These are phyloP conservation scores for Arthonia radiata DNA, from an alignment of 495 filamentous ascomycete species.

Conservation along the genomic window DNA sequence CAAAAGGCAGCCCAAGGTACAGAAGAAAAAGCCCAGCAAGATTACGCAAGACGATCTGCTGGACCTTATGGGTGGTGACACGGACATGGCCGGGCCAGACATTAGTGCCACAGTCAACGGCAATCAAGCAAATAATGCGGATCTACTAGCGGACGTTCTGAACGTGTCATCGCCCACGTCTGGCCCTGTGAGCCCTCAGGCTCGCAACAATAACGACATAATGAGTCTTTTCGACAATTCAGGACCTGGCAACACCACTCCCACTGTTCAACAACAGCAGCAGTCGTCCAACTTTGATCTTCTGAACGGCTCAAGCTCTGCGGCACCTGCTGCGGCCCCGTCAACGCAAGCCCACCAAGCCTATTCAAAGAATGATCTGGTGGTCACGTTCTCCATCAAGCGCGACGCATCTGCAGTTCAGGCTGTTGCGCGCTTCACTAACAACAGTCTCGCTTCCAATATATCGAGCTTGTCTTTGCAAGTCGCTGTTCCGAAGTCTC, in stretches of 20 bases:
- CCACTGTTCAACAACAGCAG: background rate
- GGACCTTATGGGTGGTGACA: conserved; percentile 78
- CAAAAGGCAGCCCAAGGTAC: conserved; percentile 48
- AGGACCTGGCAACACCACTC: background rate
- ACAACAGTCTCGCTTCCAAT: conserved; percentile 35
- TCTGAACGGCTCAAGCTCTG: conserved; percentile 19
- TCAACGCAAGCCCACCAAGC: conserved; percentile 33
- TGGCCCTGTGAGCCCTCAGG: conserved; percentile 28
- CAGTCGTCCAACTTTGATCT: conserved; percentile 27
- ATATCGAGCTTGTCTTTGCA: conserved; percentile 57
- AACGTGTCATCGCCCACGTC: conserved; percentile 24
- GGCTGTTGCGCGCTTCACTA: conserved; percentile 61
- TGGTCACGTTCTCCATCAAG: conserved; percentile 58
- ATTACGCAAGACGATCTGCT: conserved; percentile 71
- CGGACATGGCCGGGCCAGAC: conserved; percentile 30
- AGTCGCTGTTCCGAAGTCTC: conserved; percentile 86
- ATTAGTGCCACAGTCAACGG: conserved; percentile 30
- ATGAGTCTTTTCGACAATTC: conserved; percentile 38
- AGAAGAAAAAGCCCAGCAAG: conserved; percentile 48
- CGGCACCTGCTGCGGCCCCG: conserved; percentile 14
- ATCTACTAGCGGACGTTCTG: conserved; percentile 73
- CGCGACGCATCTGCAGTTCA: conserved; percentile 49
- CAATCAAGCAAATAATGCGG: conserved; percentile 44
- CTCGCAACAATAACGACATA: conserved; percentile 23
- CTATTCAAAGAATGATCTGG: conserved; percentile 68